Conservation (phyloP, 345 rosid genomes). For the Linum tenue region DNA sequence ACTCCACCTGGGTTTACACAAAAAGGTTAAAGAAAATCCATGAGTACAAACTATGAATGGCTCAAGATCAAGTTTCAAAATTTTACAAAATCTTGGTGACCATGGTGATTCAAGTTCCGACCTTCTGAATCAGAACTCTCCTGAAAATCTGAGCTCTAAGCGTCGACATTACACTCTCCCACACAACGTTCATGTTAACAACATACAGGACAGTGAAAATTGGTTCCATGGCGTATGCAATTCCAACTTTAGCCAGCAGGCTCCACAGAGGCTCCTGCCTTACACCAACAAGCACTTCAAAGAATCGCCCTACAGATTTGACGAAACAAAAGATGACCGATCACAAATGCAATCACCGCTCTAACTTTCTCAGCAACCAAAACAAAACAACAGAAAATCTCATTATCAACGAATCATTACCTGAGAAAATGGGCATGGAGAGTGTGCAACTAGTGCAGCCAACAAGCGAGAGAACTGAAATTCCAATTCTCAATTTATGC, state of each 20-base stretch:
- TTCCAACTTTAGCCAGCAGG: slow-evolving; percentile 57
- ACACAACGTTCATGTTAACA: slow-evolving; percentile 53
- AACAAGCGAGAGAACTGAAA: slow-evolving; percentile 43
- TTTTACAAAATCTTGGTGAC: not conserved
- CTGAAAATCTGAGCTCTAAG: slow-evolving; percentile 72
- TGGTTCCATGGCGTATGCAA: slow-evolving; percentile 71
- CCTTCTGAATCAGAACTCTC: slow-evolving; percentile 81
- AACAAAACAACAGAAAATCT: not conserved
- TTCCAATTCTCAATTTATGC: slow-evolving; percentile 51
- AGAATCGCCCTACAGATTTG: slow-evolving; percentile 50
- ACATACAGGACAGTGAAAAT: slow-evolving; percentile 73
- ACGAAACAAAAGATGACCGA: not conserved
- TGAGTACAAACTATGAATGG: not conserved
- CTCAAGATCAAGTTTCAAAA: not conserved
- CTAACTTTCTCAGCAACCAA: not conserved
- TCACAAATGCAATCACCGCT: not conserved
- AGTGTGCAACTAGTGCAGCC: slow-evolving; percentile 78
- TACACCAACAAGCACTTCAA: slow-evolving; percentile 71
- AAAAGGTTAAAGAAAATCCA: slow-evolving; percentile 1
- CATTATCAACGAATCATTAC: slow-evolving; percentile 17
- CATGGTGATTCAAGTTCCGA: slow-evolving; percentile 1
- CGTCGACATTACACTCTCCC: slow-evolving; percentile 86
- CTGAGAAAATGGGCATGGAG: slow-evolving; percentile 85
- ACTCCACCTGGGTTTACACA: slow-evolving; percentile 51
- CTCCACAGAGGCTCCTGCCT: slow-evolving; percentile 73